Conservation (phyloP, 192 early-diverging fungal species). For the Dimargaris xerosporica region DNA sequence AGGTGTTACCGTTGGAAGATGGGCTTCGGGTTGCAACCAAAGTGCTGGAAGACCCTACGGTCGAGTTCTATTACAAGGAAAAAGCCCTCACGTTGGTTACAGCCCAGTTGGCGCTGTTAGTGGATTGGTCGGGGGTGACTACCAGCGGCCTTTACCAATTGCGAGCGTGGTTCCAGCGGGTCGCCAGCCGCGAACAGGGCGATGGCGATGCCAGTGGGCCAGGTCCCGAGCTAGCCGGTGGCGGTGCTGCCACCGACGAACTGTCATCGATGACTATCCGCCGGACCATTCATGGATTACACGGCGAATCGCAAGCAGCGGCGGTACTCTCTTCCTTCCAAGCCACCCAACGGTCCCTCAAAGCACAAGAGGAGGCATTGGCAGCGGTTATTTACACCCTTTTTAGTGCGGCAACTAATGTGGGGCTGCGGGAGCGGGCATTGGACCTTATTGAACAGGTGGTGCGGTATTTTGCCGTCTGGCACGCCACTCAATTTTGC, state of each 20-base stretch:
- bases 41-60: constrained; percentile 36
- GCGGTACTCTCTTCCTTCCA: background rate
- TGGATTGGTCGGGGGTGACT: constrained; percentile 28
- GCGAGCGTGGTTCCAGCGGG: background rate
- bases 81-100: constrained; percentile 54
- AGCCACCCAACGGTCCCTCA: background rate
- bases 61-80: constrained; percentile 33
- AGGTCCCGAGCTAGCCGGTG: background rate
- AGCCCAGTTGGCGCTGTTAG: constrained; percentile 42
- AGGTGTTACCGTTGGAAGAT: constrained; percentile 42
- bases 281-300: too few relatives aligned
- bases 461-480: constrained; percentile 12
- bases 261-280: background rate
- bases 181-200: background rate
- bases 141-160: background rate
- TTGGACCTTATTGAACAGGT: background rate
- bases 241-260: background rate
- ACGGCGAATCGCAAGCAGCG: background rate
- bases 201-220: background rate
- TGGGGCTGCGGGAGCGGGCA: constrained; percentile 30
- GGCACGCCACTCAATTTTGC: constrained; percentile 16
- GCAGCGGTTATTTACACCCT: constrained; percentile 40
- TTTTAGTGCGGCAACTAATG: constrained; percentile 45
- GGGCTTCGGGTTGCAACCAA: constrained; percentile 31
- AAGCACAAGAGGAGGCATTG: constrained; percentile 41